Conservation (phyloP, 805 yeast species). For the Metschnikowia cubensis region DNA sequence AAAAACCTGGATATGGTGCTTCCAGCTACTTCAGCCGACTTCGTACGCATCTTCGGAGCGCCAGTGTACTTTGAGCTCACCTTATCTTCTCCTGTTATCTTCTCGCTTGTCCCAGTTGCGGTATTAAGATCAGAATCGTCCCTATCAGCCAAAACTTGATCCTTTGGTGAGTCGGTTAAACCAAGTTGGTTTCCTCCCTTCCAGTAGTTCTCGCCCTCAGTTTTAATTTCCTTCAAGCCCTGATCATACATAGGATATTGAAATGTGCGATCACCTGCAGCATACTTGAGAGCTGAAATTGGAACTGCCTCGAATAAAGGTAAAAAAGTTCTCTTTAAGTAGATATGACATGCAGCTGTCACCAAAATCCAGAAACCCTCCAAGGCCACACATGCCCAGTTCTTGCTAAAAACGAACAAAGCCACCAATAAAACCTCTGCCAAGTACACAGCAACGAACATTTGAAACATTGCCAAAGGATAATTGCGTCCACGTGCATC, state of each 20-base stretch:
- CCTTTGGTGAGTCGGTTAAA: slow-evolving; percentile 16
- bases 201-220: slow-evolving; percentile 48
- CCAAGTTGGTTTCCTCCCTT: slow-evolving; percentile 43
- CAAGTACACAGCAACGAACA: slow-evolving; percentile 66
- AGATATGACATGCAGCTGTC: slow-evolving; percentile 58
- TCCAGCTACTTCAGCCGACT: slow-evolving; percentile 4
- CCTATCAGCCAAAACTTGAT: slow-evolving; percentile 15
- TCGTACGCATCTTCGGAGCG: slow-evolving; percentile 4
- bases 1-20: slow-evolving; percentile 26
- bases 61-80: background rate
- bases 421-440: slow-evolving; percentile 69
- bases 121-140: slow-evolving; percentile 15
- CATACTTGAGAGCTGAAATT: slow-evolving; percentile 52
- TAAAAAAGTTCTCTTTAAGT: slow-evolving; percentile 53
- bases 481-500: slow-evolving; percentile 74
- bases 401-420: slow-evolving; percentile 69
- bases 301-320: slow-evolving; percentile 70
- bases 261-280: slow-evolving; percentile 39
- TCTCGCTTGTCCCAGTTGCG: slow-evolving; percentile 10
- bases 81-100: slow-evolving; percentile 3
- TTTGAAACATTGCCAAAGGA: slow-evolving; percentile 67
- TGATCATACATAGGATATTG: slow-evolving; percentile 63
- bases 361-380: slow-evolving; percentile 58
- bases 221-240: slow-evolving; percentile 55
- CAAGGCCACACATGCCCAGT: slow-evolving; percentile 74